A percentile compares a stretch with the other conserved stretches of the same genome.
Evolutionary conservation across 441 rosid species (phyloP).

Genomic region (Melastoma candidum): DNA sequence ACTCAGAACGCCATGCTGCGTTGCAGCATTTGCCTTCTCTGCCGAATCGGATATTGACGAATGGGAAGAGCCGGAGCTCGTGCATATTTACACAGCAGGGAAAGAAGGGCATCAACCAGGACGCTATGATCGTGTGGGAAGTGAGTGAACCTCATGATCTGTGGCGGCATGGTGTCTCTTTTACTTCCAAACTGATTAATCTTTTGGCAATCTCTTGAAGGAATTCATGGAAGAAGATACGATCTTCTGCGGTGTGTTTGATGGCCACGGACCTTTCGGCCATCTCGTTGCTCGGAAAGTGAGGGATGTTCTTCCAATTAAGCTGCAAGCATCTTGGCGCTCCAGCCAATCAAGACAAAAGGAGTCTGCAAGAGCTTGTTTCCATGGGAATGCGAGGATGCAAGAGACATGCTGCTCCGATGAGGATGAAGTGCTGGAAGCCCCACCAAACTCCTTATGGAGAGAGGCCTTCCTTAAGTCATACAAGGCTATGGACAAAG

Average conservation of each 20-base stretch:
- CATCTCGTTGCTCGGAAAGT: conserved; percentile 96
- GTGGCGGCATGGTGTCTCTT: too few species aligned
- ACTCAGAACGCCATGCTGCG: conserved; percentile 49
- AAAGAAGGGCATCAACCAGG: conserved; percentile 94
- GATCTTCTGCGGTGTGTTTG: conserved; percentile 89
- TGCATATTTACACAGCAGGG: conserved; percentile 98
- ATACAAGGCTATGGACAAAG: conserved; percentile 93
- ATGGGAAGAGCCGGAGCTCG: conserved; percentile 75
- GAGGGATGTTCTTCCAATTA: conserved; percentile 78
- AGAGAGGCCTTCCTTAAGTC: conserved; percentile 82
- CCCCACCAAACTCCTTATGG: conserved; percentile 53
- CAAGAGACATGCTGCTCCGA: conserved; percentile 39
- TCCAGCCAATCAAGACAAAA: conserved; percentile 46
- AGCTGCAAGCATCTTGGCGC: conserved; percentile 56
- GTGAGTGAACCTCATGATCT: conserved; percentile 35
- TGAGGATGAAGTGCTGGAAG: conserved; percentile 57
- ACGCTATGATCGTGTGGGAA: conserved; percentile 98
- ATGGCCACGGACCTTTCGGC: conserved; percentile 99
- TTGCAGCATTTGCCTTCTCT: conserved; percentile 53
- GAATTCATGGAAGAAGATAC: conserved; percentile 83
- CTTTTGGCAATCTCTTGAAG: conserved; percentile 24
- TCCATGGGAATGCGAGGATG: conserved; percentile 45
- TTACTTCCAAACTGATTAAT: too few species aligned
- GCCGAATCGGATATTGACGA: conserved; percentile 62
- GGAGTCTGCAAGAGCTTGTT: conserved; percentile 35